Conservation (phyloP, 768 basidiomycete species). For the Kwoniella sp. region DNA sequence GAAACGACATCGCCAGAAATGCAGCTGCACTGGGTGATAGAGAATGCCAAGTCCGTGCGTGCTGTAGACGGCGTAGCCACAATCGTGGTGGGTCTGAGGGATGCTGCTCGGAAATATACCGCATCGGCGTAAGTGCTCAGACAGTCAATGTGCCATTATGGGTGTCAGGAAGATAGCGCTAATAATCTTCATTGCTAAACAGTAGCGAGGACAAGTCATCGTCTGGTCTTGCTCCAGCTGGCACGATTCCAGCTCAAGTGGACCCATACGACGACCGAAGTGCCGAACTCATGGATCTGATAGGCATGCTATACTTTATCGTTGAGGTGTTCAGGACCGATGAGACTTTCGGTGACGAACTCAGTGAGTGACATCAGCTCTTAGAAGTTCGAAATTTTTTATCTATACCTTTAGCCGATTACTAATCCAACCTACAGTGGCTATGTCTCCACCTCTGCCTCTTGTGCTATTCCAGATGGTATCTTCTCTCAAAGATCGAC, state of each 20-base stretch:
- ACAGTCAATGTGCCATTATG: too few species aligned
- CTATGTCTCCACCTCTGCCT: constrained; percentile 88
- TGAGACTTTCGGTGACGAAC: constrained; percentile 91
- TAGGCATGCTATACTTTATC: constrained; percentile 92
- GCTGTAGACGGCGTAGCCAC: constrained; percentile 77
- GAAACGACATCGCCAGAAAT: constrained; percentile 90
- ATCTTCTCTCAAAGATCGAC: constrained; percentile 86
- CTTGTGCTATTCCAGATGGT: constrained; percentile 88
- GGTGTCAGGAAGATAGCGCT: too few species aligned
- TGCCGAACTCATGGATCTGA: constrained; percentile 52
- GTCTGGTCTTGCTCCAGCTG: constrained; percentile 7
- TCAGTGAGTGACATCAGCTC: constrained; percentile 67
- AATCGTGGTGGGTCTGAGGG: constrained; percentile 85
- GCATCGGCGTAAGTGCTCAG: constrained; percentile 54
- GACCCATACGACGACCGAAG: constrained; percentile 42
- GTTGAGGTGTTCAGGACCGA: constrained; percentile 91
- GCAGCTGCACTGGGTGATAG: constrained; percentile 92
- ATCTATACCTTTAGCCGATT: too few species aligned
- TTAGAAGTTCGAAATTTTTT: not conserved
- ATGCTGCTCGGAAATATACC: constrained; percentile 80
- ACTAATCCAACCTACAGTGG: too few species aligned
- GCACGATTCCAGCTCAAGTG: constrained; percentile 27
- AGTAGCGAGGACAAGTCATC: constrained; percentile 17
- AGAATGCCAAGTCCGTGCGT: constrained; percentile 85
- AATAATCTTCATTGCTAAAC: too few species aligned